These are phyloP conservation scores for Parsonsia alboflavescens DNA, from an alignment of 257 asterid species.

Conservation along the genomic window DNA sequence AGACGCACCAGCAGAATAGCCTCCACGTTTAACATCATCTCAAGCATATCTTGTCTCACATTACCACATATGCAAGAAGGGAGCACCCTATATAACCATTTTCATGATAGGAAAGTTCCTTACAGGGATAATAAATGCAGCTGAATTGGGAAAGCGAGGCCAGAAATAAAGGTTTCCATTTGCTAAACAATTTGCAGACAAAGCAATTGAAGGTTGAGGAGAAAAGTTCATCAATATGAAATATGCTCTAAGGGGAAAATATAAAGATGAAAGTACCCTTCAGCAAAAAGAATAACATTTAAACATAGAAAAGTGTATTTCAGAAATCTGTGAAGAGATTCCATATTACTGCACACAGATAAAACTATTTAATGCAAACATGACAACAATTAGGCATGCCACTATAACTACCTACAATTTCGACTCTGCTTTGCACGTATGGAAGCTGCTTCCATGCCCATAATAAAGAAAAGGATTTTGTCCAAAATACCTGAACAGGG, in stretches of 20 bases:
- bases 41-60: background rate
- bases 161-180: background rate
- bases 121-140: background rate
- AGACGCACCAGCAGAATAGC: too few relatives aligned
- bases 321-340: background rate
- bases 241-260: too few relatives aligned
- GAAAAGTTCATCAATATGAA: too few relatives aligned
- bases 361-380: too few relatives aligned
- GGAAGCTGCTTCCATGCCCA: conserved; percentile 75
- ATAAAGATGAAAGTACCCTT: background rate
- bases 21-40: background rate
- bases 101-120: background rate
- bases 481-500: conserved; percentile 50
- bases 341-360: background rate
- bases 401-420: conserved; percentile 20
- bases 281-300: background rate
- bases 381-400: background rate
- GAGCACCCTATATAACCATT: background rate
- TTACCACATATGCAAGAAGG: background rate
- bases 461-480: conserved; percentile 70
- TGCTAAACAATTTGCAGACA: background rate
- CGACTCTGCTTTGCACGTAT: conserved; percentile 49
- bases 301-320: background rate
- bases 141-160: background rate
- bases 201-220: too few relatives aligned